phyloP scores from a whole-genome alignment of 192 early-diverging fungal genomes.

The Blastocladiella britannica region DNA sequence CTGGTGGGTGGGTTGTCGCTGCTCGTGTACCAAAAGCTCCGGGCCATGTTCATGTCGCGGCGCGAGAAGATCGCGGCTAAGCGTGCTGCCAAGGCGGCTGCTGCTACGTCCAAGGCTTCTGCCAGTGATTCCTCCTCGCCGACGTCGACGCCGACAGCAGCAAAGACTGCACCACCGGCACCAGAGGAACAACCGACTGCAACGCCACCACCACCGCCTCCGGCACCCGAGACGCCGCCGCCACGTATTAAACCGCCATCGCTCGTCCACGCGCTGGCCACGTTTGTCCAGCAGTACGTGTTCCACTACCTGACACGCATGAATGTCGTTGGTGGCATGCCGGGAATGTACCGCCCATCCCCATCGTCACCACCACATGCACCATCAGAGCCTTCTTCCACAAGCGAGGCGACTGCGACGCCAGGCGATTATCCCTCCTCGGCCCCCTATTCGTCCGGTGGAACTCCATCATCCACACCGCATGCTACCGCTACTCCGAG shows the following conservation, averaged over 20 bases:
- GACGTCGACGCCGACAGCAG: neutral
- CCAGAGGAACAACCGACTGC: no score
- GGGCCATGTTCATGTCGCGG: neutral
- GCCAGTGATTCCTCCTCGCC: neutral
- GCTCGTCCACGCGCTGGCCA: slow-evolving; percentile 9
- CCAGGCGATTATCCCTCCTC: slow-evolving; percentile 10
- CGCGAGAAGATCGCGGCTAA: neutral
- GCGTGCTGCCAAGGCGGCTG: no score
- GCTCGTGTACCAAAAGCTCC: neutral
- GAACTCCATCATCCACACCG: neutral
- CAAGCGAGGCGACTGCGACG: no score
- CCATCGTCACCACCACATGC: no score
- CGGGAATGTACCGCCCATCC: no score
- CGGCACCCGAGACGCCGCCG: no score
- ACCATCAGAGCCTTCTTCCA: no score
- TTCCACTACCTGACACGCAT: slow-evolving; percentile 6
- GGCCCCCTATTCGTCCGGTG: slow-evolving; percentile 16
- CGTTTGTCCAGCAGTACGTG: slow-evolving; percentile 6
- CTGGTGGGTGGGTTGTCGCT: neutral
- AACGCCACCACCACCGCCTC: no score
- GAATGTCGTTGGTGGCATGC: neutral
- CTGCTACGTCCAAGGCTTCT: no score
- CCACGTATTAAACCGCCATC: slow-evolving; percentile 15
- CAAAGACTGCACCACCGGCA: no score
- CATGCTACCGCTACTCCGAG: neutral